Conservation (phyloP, 371 early-diverging fungal genomes). For the Rhizopus microsporus region DNA sequence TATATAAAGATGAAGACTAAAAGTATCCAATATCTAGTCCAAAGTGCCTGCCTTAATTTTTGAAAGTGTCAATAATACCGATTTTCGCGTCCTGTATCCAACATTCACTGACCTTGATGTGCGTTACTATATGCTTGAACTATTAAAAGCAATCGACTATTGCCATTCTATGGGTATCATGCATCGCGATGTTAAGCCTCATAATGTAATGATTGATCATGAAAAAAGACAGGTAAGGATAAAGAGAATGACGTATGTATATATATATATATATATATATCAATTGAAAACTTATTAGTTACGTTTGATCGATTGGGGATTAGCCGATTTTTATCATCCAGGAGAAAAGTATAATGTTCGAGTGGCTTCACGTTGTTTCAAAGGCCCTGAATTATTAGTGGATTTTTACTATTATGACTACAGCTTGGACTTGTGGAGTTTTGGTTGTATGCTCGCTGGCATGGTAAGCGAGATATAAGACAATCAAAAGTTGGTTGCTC, state of each 20-base stretch:
- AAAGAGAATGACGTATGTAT: background rate
- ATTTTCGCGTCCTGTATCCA: constrained; percentile 74
- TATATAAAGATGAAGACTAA: background rate
- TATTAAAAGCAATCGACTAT: constrained; percentile 95
- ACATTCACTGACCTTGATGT: constrained; percentile 92
- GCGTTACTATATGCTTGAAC: constrained; percentile 94
- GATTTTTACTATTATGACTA: constrained; percentile 99
- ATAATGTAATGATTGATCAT: constrained; percentile 99
- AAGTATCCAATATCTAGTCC: constrained; percentile 42
- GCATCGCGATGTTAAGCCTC: constrained; percentile 99
- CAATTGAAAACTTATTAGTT: constrained; percentile 48
- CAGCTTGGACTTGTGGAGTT: constrained; percentile 99
- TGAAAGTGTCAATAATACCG: constrained; percentile 91
- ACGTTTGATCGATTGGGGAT: constrained; percentile 99
- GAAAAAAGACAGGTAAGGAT: constrained; percentile 76
- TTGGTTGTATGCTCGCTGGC: constrained; percentile 99
- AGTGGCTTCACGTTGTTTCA: constrained; percentile 99
- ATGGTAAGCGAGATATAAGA: constrained; percentile 64
- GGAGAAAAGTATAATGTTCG: constrained; percentile 97
- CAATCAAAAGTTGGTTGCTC: background rate
- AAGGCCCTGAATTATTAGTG: constrained; percentile 99
- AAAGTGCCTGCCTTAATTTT: constrained; percentile 97
- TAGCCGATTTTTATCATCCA: constrained; percentile 99
- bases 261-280: background rate
- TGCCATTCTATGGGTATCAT: constrained; percentile 99